A percentile compares a stretch with the other conserved stretches of the same genome.
These are phyloP conservation scores for Mariannaea elegans DNA, from an alignment of 2,329 filamentous ascomycete genomes.

Conservation along the genomic window DNA sequence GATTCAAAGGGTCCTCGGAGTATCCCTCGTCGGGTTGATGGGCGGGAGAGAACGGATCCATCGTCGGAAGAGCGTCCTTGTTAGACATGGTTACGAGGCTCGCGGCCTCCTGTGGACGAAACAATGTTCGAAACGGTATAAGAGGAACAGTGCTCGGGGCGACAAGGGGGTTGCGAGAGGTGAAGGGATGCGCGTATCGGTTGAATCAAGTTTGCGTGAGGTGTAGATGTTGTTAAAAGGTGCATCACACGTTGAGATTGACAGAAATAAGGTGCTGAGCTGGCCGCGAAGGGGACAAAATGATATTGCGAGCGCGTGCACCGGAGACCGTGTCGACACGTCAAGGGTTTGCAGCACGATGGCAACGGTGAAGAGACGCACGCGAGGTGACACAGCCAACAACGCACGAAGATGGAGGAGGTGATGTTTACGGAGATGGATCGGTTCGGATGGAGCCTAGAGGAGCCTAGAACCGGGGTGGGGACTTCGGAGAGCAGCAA, in stretches of 20 bases:
- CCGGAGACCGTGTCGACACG: not conserved
- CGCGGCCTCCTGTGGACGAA: conserved; percentile 29
- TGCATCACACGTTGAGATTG: not conserved
- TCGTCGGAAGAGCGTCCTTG: conserved; percentile 41
- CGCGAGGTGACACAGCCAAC: not conserved
- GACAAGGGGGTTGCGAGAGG: not conserved
- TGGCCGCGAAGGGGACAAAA: not conserved
- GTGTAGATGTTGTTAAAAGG: conserved; percentile 10
- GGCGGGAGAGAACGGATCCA: conserved; percentile 60
- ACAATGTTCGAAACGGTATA: conserved; percentile 11
- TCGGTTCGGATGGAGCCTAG: conserved; percentile 19
- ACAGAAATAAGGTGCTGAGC: not conserved
- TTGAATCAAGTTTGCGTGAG: not conserved
- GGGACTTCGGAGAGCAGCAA: not conserved
- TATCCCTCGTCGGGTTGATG: conserved; percentile 84
- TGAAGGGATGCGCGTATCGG: not conserved
- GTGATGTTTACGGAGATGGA: conserved; percentile 11
- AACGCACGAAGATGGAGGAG: conserved; percentile 2
- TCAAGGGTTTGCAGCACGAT: not conserved
- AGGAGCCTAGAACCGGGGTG: not conserved
- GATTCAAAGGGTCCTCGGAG: conserved; percentile 75
- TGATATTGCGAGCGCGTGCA: not conserved
- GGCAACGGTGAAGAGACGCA: not conserved
- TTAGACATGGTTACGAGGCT: conserved; percentile 41
- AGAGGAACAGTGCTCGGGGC: not conserved